Evolutionary conservation across 495 filamentous ascomycete genomes (phyloP), one percentile per base, ranked within the genome.

Genomic region (Saxophila tyrrhenica): DNA sequence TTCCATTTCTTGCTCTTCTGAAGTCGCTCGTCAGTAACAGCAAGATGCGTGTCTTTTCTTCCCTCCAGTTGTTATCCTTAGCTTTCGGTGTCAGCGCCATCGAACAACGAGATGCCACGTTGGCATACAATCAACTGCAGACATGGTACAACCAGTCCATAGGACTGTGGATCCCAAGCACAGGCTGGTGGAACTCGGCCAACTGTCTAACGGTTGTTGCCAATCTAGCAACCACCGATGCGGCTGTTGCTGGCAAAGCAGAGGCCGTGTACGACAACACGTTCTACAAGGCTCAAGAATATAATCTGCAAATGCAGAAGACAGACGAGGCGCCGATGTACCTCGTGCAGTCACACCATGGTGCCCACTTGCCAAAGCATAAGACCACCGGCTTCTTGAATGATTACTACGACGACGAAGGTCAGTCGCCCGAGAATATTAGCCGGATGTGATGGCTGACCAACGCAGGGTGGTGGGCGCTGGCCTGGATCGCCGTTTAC

Each of bases 401-500:
- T 29, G 42, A 32, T 16, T 55, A 48, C 21, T 55, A 56, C 47
- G 57, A 60, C 35, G 57, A 60, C 25, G 57, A 60, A 44, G 57
- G 57, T 49, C 19, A 32, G n/a, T 25, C 13, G 23, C n/a, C n/a
- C n/a, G n/a, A n/a, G n/a, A n/a, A n/a, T n/a, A n/a, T n/a, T n/a
- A n/a, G n/a, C n/a, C n/a, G n/a, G n/a, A n/a, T n/a, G n/a, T n/a
- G n/a, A n/a, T n/a, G n/a, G n/a, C 47, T 49, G 47, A 49, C 17
- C n/a, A 1, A 10, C 15, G 8, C 23, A 49, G 47, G 47, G 1
- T 60, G 57, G 57, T 60, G 57, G 57, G 47, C 64, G 8, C 52
- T 69, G 13, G 66, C 55, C 22, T 70, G 66, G 66, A 62, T 67
- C 42, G 58, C 57, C 8, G 59, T 51, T 16, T 68, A 63, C 49